A percentile compares a stretch with the other conserved stretches of the same genome.
Conservation (phyloP, 192 early-diverging fungal genomes). For the Entophlyctis helioformis region DNA sequence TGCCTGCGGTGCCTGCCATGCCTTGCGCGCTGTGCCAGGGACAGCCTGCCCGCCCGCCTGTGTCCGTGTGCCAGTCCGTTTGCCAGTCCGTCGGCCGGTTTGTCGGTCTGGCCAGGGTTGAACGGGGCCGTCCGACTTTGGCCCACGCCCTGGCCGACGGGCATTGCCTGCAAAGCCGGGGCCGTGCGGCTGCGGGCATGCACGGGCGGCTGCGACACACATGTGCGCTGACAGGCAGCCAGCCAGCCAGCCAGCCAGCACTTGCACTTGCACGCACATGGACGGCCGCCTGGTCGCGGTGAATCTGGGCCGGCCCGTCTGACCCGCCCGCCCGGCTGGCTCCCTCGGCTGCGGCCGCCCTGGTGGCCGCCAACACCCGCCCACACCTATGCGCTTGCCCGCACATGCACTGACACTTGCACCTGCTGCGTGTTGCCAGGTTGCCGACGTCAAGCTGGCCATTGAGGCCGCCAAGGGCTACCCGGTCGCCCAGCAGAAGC, state of each 20-base stretch:
- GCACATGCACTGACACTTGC: neutral
- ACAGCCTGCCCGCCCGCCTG: neutral
- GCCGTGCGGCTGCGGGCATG: no score
- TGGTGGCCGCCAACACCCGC: neutral
- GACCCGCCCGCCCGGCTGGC: no score
- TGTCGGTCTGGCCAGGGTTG: neutral
- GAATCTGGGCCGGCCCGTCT: neutral
- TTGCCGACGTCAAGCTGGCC: slow-evolving; percentile 65
- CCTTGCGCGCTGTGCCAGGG: neutral
- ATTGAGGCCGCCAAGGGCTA: slow-evolving; percentile 63
- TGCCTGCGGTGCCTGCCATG: slow-evolving; percentile 13
- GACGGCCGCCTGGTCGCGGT: neutral
- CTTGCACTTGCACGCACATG: neutral
- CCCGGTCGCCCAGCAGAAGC: slow-evolving; percentile 62
- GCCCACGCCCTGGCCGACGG: no score
- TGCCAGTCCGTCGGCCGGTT: neutral
- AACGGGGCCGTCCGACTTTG: no score
- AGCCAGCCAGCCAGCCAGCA: no score
- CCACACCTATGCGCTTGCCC: neutral
- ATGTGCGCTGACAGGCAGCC: no score
- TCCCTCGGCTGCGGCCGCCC: neutral
- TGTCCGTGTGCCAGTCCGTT: neutral
- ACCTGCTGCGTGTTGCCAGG: slow-evolving; percentile 22
- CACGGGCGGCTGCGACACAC: no score
- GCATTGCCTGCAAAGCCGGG: no score